phyloP scores from a whole-genome alignment of 306 rosid species.

The Cicer pinnatifidum region DNA sequence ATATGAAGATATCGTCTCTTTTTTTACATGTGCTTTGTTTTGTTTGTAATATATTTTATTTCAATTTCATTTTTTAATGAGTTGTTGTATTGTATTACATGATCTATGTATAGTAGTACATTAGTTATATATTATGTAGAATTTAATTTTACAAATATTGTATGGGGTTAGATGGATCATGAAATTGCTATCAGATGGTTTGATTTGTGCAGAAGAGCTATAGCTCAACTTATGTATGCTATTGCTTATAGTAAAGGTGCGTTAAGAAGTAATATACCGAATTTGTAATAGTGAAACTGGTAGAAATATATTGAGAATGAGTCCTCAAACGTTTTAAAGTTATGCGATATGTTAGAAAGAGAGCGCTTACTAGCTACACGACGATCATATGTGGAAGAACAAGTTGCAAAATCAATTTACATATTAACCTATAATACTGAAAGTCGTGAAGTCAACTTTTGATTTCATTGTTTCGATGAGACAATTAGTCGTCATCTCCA shows the following conservation, averaged over 20 bases:
- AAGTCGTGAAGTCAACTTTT: background rate
- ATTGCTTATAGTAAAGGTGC: too few relatives aligned
- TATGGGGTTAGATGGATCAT: background rate
- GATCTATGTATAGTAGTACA: too few relatives aligned
- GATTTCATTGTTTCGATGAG: background rate
- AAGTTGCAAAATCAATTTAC: background rate
- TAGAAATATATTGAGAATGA: too few relatives aligned
- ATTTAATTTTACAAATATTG: too few relatives aligned
- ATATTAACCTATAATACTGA: background rate
- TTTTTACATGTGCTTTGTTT: too few relatives aligned
- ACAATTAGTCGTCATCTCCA: background rate
- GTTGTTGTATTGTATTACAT: too few relatives aligned
- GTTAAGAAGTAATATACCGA: background rate
- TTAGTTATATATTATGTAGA: too few relatives aligned
- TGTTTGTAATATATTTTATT: too few relatives aligned
- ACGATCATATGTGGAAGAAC: background rate
- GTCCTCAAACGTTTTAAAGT: background rate
- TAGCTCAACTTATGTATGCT: background rate
- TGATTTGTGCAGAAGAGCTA: background rate
- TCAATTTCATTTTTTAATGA: too few relatives aligned
- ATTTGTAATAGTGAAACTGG: background rate
- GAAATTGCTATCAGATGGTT: background rate
- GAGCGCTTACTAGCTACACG: background rate
- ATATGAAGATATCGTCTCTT: too few relatives aligned
- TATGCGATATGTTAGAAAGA: background rate